phyloP scores from a whole-genome alignment of 202 grass and related monocot genomes.

The Saccharum hybrid region DNA sequence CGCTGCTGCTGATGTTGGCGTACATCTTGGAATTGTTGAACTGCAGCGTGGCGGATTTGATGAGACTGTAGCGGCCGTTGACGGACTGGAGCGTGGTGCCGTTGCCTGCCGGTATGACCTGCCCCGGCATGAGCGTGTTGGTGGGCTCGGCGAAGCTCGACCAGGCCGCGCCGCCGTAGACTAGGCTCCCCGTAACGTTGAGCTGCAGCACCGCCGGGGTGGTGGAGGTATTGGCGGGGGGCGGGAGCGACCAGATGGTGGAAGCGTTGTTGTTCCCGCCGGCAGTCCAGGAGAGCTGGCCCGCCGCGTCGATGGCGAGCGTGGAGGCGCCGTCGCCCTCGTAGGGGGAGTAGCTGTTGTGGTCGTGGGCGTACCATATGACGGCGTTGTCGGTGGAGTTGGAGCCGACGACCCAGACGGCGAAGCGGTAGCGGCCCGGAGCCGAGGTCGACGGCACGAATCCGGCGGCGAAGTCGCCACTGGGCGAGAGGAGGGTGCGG shows the following conservation, averaged over 20 bases:
- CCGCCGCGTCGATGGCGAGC: constrained; percentile 43
- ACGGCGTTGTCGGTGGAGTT: constrained; percentile 22
- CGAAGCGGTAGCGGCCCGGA: constrained; percentile 45
- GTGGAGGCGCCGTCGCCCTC: constrained; percentile 34
- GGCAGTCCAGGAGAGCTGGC: constrained; percentile 47
- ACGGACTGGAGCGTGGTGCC: constrained; percentile 33
- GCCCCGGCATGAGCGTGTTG: constrained; percentile 71
- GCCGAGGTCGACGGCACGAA: constrained; percentile 20
- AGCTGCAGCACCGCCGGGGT: constrained; percentile 27
- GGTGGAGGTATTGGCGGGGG: neutral
- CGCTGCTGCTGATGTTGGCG: neutral
- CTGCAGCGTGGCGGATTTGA: constrained; percentile 34
- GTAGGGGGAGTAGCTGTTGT: rapidly evolving
- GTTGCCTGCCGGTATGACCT: constrained; percentile 16
- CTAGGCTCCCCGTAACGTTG: constrained; percentile 41
- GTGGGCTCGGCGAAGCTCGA: constrained; percentile 46
- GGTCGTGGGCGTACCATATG: constrained; percentile 49
- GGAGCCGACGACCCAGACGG: constrained; percentile 61
- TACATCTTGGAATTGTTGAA: neutral
- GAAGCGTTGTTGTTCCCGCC: neutral
- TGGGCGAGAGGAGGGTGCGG: constrained; percentile 55
- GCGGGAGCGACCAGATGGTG: neutral
- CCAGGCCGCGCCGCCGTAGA: constrained; percentile 32
- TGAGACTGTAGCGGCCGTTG: constrained; percentile 44
- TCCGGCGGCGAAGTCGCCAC: constrained; percentile 57